phyloP scores from a whole-genome alignment of 2,329 filamentous ascomycete genomes.

The Botrytis porri region DNA sequence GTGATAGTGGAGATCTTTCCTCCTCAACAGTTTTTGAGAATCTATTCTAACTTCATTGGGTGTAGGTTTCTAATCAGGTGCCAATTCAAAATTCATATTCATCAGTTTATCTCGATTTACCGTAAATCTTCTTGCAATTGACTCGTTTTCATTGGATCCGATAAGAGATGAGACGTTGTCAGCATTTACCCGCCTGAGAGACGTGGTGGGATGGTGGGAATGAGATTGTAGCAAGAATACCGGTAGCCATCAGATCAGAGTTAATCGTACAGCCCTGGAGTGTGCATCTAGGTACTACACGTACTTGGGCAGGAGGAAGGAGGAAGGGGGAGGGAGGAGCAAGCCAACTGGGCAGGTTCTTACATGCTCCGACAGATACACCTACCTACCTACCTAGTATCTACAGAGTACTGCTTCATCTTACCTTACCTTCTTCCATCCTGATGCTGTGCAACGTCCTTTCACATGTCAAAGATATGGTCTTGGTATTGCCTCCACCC shows the following conservation, averaged over 20 bases:
- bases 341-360: background rate
- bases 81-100: background rate
- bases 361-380: background rate
- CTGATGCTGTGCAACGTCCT: background rate
- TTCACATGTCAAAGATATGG: background rate
- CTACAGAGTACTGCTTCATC: too few relatives aligned
- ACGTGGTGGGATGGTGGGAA: background rate
- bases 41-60: background rate
- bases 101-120: background rate
- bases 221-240: background rate
- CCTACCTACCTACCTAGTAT: too few relatives aligned
- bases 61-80: background rate
- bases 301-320: background rate
- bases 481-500: background rate
- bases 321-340: background rate
- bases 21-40: constrained; percentile 6
- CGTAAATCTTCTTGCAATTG: background rate
- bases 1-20: background rate
- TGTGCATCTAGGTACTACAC: too few relatives aligned
- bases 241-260: background rate
- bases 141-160: background rate
- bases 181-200: background rate
- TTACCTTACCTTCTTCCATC: background rate
- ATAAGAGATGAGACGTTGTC: background rate
- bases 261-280: rapidly evolving